These are phyloP conservation scores for Iris macrosiphon DNA, from an alignment of 106 monocot species.

Conservation along the genomic window DNA sequence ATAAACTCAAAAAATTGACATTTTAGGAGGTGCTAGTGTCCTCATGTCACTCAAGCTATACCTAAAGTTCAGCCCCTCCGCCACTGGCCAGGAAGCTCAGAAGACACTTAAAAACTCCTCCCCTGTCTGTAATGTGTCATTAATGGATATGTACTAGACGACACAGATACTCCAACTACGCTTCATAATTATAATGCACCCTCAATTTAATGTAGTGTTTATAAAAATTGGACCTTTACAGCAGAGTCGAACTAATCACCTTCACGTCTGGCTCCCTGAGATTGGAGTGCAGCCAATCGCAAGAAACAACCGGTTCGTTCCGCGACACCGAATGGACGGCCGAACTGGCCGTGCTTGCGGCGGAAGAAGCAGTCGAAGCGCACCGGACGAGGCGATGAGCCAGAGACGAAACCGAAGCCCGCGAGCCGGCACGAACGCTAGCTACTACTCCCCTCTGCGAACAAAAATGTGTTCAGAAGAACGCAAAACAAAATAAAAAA, in stretches of 20 bases:
- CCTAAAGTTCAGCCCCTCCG: no score
- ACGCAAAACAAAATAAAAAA: background rate
- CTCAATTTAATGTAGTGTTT: no score
- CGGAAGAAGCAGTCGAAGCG: constrained; percentile 17
- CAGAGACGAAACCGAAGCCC: constrained; percentile 11
- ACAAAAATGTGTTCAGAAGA: background rate
- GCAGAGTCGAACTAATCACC: constrained; percentile 31
- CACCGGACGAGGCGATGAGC: constrained; percentile 9
- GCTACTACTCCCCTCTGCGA: constrained; percentile 14
- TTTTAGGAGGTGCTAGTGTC: no score
- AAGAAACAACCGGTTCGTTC: constrained; percentile 59
- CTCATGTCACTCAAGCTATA: no score
- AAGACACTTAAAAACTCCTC: no score
- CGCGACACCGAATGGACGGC: constrained; percentile 17
- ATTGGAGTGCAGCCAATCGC: constrained; percentile 63
- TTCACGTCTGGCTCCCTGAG: constrained; percentile 54
- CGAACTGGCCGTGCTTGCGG: constrained; percentile 9
- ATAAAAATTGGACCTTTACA: no score
- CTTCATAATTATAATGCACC: no score
- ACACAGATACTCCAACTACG: no score
- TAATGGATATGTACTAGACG: no score
- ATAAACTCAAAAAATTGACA: no score
- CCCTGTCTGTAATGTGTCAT: no score
- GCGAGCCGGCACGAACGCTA: background rate
- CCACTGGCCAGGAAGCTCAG: no score